phyloP scores from a whole-genome alignment of 169 alveolate species.

The Plasmodium yoelii region DNA sequence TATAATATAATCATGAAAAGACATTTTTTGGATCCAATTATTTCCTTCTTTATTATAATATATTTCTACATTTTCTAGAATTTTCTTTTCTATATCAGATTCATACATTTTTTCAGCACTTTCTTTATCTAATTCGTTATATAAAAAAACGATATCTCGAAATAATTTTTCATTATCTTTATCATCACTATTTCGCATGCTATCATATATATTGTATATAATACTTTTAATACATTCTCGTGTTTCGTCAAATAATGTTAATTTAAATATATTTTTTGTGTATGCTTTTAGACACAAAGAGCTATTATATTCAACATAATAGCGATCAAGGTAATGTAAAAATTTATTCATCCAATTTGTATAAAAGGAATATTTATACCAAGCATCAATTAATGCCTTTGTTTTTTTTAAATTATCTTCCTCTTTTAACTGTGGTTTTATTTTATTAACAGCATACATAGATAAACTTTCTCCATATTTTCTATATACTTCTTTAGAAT shows the following conservation, averaged over 20 bases:
- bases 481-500: slow-evolving; percentile 73
- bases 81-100: slow-evolving; percentile 62
- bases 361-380: slow-evolving; percentile 79
- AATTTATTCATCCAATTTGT: slow-evolving; percentile 82
- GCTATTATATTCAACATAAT: slow-evolving; percentile 76
- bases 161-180: slow-evolving; percentile 52
- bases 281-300: slow-evolving; percentile 68
- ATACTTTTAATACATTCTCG: slow-evolving; percentile 45
- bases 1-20: slow-evolving; percentile 74
- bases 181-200: slow-evolving; percentile 25
- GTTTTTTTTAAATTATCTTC: slow-evolving; percentile 20
- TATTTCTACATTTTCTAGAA: slow-evolving; percentile 56
- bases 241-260: slow-evolving; percentile 53
- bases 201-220: slow-evolving; percentile 50
- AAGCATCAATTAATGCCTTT: slow-evolving; percentile 65
- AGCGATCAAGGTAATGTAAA: slow-evolving; percentile 79
- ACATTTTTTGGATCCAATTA: slow-evolving; percentile 53
- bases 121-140: slow-evolving; percentile 65
- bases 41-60: slow-evolving; percentile 71
- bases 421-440: slow-evolving; percentile 45
- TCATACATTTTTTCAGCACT: slow-evolving; percentile 72
- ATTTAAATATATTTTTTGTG: slow-evolving; percentile 64
- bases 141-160: slow-evolving; percentile 55
- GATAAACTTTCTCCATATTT: slow-evolving; percentile 73
- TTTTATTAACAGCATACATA: slow-evolving; percentile 47